Conservation (phyloP, 179 eudicot species). For the Vitellaria paradoxa region DNA sequence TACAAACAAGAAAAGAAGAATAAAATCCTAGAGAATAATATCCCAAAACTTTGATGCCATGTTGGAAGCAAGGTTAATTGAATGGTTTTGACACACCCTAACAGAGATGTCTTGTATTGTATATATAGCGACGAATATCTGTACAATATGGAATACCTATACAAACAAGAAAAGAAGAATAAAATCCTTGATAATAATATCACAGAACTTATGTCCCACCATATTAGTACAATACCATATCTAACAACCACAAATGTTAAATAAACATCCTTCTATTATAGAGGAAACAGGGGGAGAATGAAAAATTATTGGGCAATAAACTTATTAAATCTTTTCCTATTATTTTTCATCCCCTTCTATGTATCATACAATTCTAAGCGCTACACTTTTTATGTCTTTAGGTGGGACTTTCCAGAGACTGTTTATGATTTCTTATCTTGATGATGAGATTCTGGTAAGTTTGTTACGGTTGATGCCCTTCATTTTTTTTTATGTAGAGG, state of each 20-base stretch:
- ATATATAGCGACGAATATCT: too few species aligned
- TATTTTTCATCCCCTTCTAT: background rate
- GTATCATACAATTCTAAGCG: constrained; percentile 3
- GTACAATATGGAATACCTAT: too few species aligned
- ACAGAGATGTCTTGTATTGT: too few species aligned
- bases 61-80: too few species aligned
- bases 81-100: too few species aligned
- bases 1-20: too few species aligned
- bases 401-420: constrained; percentile 71
- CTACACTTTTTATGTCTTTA: constrained; percentile 28
- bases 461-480: constrained; percentile 27
- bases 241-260: background rate
- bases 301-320: constrained; percentile 4
- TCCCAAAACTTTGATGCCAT: too few species aligned
- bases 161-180: too few species aligned
- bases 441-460: constrained; percentile 89
- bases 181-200: too few species aligned
- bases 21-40: too few species aligned
- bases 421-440: constrained; percentile 90
- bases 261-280: background rate
- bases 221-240: too few species aligned
- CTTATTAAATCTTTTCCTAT: background rate
- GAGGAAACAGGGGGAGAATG: background rate
- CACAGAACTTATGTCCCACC: too few species aligned
- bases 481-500: background rate